Conservation (phyloP, 495 filamentous ascomycete genomes). For the Penicillium tannophilum region DNA sequence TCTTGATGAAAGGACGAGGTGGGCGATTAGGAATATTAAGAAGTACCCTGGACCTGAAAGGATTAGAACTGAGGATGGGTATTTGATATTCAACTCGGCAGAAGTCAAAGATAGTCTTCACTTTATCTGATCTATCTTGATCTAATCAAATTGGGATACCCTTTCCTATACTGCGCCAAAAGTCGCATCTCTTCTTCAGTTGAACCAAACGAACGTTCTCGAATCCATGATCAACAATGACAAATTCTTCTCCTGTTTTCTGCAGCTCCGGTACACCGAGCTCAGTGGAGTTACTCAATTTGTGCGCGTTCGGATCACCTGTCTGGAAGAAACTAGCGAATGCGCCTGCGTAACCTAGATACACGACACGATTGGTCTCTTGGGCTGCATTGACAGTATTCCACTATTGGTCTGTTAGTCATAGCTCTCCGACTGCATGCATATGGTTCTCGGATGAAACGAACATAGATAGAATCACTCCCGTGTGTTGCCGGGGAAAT, state of each 20-base stretch:
- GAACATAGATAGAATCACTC: constrained; percentile 59
- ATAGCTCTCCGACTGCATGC: background rate
- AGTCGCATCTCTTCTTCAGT: constrained; percentile 53
- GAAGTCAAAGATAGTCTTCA: constrained; percentile 8
- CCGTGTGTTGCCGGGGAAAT: constrained; percentile 62
- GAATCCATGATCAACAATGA: constrained; percentile 49
- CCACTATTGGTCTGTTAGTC: constrained; percentile 44
- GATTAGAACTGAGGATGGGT: background rate
- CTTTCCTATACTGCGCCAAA: constrained; percentile 53
- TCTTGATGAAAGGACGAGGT: constrained; percentile 1
- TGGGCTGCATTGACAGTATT: constrained; percentile 58
- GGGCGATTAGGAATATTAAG: constrained; percentile 8
- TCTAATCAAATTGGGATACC: constrained; percentile 37
- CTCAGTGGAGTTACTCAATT: constrained; percentile 50
- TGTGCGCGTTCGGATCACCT: constrained; percentile 59
- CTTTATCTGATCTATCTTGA: background rate
- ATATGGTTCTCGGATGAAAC: constrained; percentile 7
- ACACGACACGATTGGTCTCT: constrained; percentile 52
- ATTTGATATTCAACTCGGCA: background rate
- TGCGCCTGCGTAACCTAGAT: constrained; percentile 59
- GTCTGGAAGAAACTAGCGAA: constrained; percentile 62
- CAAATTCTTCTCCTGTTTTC: constrained; percentile 48
- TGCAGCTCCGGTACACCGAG: constrained; percentile 47
- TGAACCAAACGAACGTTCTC: constrained; percentile 33
- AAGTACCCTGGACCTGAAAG: constrained; percentile 1